A percentile compares a stretch with the other conserved stretches of the same genome.
Evolutionary conservation across 179 eudicot species (phyloP).

Genomic region (Silene vulgaris): DNA sequence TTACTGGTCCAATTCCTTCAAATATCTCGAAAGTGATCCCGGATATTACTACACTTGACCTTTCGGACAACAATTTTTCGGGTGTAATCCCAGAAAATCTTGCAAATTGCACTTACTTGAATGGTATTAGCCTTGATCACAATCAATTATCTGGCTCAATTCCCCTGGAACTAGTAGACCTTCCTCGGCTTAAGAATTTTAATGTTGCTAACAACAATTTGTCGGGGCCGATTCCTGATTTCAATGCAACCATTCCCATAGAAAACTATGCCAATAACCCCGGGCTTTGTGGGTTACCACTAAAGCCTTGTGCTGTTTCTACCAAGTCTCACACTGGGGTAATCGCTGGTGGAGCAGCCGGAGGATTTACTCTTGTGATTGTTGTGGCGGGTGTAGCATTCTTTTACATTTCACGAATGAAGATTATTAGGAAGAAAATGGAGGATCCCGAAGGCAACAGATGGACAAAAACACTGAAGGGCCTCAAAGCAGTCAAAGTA

Average conservation of each 20-base stretch:
- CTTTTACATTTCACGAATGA: constrained; percentile 41
- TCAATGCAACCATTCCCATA: constrained; percentile 18
- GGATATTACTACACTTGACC: constrained; percentile 53
- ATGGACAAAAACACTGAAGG: constrained; percentile 91
- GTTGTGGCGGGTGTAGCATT: constrained; percentile 33
- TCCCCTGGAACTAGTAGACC: constrained; percentile 46
- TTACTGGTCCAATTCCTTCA: constrained; percentile 54
- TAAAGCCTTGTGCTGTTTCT: constrained; percentile 33
- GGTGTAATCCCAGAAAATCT: constrained; percentile 57
- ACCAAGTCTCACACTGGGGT: constrained; percentile 29
- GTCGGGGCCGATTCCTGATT: constrained; percentile 52
- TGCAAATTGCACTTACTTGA: constrained; percentile 54
- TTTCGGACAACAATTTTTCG: constrained; percentile 59
- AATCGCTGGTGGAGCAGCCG: constrained; percentile 53
- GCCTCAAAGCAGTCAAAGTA: constrained; percentile 69
- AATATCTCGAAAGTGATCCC: constrained; percentile 37
- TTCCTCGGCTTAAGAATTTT: constrained; percentile 53
- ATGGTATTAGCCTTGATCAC: constrained; percentile 44
- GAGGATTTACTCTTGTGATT: constrained; percentile 40
- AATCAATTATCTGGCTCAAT: constrained; percentile 66
- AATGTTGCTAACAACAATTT: constrained; percentile 55
- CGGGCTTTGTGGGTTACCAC: constrained; percentile 67
- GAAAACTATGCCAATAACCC: constrained; percentile 53
- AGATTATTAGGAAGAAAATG: constrained; percentile 55
- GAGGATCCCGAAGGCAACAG: constrained; percentile 81